Evolutionary conservation across 306 rosid species (phyloP), one percentile per base, ranked within the genome.

Genomic region (Cicer pinnatifidum): DNA sequence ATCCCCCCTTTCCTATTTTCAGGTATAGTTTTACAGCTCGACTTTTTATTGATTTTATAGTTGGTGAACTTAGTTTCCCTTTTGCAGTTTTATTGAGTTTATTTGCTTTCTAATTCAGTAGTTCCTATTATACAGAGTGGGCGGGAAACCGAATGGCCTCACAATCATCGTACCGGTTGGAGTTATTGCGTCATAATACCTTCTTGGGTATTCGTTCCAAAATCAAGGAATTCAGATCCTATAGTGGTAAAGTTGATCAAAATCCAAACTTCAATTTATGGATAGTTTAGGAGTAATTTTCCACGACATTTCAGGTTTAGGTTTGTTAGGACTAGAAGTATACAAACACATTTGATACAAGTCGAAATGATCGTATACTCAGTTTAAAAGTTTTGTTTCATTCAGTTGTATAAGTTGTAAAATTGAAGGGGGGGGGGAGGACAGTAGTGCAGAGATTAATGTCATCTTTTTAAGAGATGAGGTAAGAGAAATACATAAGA

Each of bases 141-240:
- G 11, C 81, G 82, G 74, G 94, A 82, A 48, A 88, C 98, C 38
- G 82, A 91, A 40, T 89, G 97, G 98, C 97, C 96, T n/a, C 97
- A 89, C 76, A 84, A 87, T 85, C 88, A 90, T 77, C 91, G 57
- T 61, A 41, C 88, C 11, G 98, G 97, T 62, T 93, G 98, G 96
- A 88, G 91, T 89, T 89, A 89, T 84, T 91, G 92, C 66, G 85
- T 93, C 71, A 75, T 87, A 13, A 77, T 93, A 58, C 96, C 96
- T 52, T 89, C 94, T 33, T 91, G 92, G 98, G 89, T 84, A 47
- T 86, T 86, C 69, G 82, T 85, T 80, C 98, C 92, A 69, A 93
- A 89, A 82, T 86, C 94, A 73, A 88, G 89, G 77, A 85, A 91
- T 72, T 85, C 96, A 53, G 91, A 93, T 82, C 97, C 97, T 2